Conservation (phyloP, 164 flowering plant genomes). For the Liquidambar formosana region DNA sequence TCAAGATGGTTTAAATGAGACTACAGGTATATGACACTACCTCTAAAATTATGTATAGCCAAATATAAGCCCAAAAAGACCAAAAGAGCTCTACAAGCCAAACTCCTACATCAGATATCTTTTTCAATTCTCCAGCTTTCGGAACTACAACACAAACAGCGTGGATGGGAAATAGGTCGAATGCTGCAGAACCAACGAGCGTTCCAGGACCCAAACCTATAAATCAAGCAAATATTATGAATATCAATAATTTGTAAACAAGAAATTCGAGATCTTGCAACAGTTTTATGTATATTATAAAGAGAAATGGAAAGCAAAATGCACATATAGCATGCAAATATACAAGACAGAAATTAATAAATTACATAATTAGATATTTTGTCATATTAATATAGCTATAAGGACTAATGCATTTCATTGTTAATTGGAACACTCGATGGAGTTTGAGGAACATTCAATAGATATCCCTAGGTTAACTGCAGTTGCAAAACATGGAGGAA, state of each 20-base stretch:
- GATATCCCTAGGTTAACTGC: no score
- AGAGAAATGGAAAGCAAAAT: not conserved
- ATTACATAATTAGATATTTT: not conserved
- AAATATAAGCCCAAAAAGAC: slow-evolving; percentile 97
- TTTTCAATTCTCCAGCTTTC: slow-evolving; percentile 80
- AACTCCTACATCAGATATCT: slow-evolving; percentile 89
- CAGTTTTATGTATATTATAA: not conserved
- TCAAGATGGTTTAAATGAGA: not conserved
- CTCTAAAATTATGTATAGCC: slow-evolving; percentile 92
- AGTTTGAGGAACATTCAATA: not conserved
- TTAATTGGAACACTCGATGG: not conserved
- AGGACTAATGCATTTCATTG: not conserved
- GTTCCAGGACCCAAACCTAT: slow-evolving; percentile 97
- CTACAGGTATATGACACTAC: slow-evolving; percentile 28
- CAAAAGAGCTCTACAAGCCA: slow-evolving; percentile 96
- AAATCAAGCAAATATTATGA: not conserved
- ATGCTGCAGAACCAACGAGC: slow-evolving; percentile 97
- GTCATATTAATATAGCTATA: not conserved
- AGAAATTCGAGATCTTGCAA: not conserved
- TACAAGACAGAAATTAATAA: not conserved
- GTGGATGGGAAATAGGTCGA: slow-evolving; percentile 94
- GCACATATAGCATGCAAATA: not conserved
- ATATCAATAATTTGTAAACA: not conserved
- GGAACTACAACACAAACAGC: slow-evolving; percentile 97
- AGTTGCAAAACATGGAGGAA: no score